These are phyloP conservation scores for Punctularia strigosozonata DNA, from an alignment of 768 basidiomycete genomes.

Conservation along the genomic window DNA sequence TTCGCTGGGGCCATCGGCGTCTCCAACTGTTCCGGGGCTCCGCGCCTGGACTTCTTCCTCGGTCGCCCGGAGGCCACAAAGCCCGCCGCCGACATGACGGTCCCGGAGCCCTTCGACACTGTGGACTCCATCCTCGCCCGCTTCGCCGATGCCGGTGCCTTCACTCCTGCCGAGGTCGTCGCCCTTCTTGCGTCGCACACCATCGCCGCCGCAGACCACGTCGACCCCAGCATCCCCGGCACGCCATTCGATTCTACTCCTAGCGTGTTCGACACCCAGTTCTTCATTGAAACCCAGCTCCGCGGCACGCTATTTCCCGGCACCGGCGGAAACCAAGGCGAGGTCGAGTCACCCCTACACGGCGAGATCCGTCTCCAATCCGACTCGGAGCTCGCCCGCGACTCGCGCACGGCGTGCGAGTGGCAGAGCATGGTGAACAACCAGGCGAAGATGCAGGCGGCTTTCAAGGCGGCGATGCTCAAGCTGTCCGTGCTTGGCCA, in stretches of 20 bases:
- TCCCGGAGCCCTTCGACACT: slow-evolving; percentile 23
- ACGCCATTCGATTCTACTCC: slow-evolving; percentile 22
- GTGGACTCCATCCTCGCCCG: slow-evolving; percentile 16
- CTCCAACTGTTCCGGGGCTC: slow-evolving; percentile 23
- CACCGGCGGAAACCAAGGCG: slow-evolving; percentile 10
- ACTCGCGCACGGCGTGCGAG: slow-evolving; percentile 13
- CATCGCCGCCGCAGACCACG: slow-evolving; percentile 10
- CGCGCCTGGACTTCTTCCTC: slow-evolving; percentile 19
- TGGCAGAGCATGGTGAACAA: slow-evolving; percentile 18
- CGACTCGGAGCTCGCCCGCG: slow-evolving; percentile 13
- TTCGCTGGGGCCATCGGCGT: slow-evolving; percentile 22
- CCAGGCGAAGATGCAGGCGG: slow-evolving; percentile 9
- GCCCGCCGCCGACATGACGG: slow-evolving; percentile 17
- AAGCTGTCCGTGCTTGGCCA: slow-evolving; percentile 14
- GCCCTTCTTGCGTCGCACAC: slow-evolving; percentile 21
- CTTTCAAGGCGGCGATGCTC: slow-evolving; percentile 11
- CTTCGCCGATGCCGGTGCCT: slow-evolving; percentile 22
- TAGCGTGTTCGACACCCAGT: slow-evolving; percentile 14
- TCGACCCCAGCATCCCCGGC: slow-evolving; percentile 17
- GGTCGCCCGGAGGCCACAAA: slow-evolving; percentile 18
- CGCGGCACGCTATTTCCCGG: slow-evolving; percentile 17
- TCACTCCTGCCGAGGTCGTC: slow-evolving; percentile 21
- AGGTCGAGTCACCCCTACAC: slow-evolving; percentile 11
- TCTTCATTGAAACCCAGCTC: slow-evolving; percentile 29
- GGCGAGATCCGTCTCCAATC: slow-evolving; percentile 17